Conservation (phyloP, 139 green algal species). For the Raphidocelis subcapitata region DNA sequence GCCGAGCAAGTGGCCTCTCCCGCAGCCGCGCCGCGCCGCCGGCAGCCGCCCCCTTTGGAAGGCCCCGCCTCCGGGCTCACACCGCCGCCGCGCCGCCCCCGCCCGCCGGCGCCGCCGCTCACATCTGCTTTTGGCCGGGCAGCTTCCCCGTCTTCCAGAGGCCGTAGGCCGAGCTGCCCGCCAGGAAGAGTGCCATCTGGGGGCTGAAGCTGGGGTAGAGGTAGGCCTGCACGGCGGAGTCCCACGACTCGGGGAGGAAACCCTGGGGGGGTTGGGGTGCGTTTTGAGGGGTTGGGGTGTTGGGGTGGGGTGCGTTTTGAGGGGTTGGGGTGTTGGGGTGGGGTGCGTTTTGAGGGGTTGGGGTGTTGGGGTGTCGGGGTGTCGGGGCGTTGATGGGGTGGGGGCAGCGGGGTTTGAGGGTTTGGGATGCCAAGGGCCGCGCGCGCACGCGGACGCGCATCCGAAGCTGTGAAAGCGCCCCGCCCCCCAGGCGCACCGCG, state of each 20-base stretch:
- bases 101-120: not conserved
- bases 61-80: no score
- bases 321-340: conserved; percentile 2
- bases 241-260: conserved; percentile 16
- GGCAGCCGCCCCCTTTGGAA: no score
- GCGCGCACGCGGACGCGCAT: no score
- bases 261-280: conserved; percentile 14
- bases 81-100: no score
- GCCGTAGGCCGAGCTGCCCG: conserved; percentile 28
- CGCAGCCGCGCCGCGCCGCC: no score
- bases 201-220: conserved; percentile 31
- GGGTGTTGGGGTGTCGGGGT: not conserved
- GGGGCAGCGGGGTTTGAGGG: no score
- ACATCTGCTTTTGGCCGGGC: conserved; percentile 30
- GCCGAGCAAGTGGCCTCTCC: no score
- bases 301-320: no score
- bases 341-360: not conserved
- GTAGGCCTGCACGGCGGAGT: conserved; percentile 5
- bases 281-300: no score
- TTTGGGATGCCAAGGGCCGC: no score
- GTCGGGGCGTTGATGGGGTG: not conserved
- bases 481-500: conserved; percentile 43
- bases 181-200: conserved; percentile 30
- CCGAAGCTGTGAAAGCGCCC: no score
- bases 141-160: conserved; percentile 55